Base-by-base conservation (phyloP, 1,139 yeast genomes). In the Geotrichum siamense region DNA sequence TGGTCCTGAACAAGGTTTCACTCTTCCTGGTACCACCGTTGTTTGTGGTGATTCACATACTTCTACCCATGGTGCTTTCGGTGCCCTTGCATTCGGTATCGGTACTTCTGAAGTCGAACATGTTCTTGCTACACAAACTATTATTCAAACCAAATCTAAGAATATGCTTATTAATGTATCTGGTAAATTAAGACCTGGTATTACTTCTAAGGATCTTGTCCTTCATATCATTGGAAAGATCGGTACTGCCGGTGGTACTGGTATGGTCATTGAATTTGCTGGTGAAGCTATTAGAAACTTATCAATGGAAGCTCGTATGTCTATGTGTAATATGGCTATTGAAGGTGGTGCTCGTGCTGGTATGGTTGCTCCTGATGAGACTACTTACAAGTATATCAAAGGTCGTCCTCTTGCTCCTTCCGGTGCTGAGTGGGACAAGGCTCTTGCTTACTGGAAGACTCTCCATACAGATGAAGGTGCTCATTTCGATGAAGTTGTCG, bases 341-440 rank as follows among this genome's bases (percentile, higher is more conserved):
- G 98, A 91, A 70, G 98, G 82, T 48, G 98, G 98, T 69, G 98
- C 98, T 23, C 82, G 98, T 69, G 98, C 98, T 20, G 98, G 98
- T 68, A 86, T 91, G 96, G 89, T 91, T 61, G 84, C 82, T 53
- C 98, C 98, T 10, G 98, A 91, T 63, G 82, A 87, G 53, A 78
- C 65, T 46, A 89, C 97, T 20, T 85, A 82, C 60, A 80, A 82
- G 45, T 91, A 91, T 67, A 74, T 91, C 56, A 79, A 89, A 68
- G 95, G 94, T 49, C 77, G 96, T 63, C 96, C 97, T 36, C 74
- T 91, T 57, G 93, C 96, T 50, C 98, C 98, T 61, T 75, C 75
- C 59, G 97, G 94, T 47, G 85, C 67, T 5, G 87, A 89, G 68
- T 91, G 96, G 95, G 94, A 84, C 48, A 87, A 89, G 67, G 98